phyloP scores from a whole-genome alignment of 192 early-diverging fungal species.

The Obelidium mucronatum region DNA sequence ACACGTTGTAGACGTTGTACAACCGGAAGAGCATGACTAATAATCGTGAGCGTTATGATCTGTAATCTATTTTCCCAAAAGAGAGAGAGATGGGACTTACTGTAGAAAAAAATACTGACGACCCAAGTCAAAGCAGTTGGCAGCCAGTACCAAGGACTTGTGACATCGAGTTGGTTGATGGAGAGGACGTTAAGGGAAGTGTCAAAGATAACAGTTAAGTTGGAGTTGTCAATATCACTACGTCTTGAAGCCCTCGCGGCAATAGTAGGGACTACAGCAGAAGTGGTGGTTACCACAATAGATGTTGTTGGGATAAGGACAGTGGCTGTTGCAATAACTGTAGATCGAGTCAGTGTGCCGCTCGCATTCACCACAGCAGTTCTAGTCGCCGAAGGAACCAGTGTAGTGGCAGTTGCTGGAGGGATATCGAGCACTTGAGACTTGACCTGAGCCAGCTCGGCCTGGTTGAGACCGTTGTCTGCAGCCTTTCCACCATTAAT shows the following conservation, averaged over 20 bases:
- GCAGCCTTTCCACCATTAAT: slow-evolving; percentile 22
- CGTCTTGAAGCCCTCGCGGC: not conserved
- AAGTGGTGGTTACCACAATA: too few species aligned
- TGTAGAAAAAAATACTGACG: slow-evolving; percentile 40
- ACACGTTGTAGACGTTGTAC: slow-evolving; percentile 42
- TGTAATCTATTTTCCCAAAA: not conserved
- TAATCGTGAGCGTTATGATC: not conserved
- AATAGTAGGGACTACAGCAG: not conserved
- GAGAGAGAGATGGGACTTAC: slow-evolving; percentile 23
- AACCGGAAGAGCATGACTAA: slow-evolving; percentile 44
- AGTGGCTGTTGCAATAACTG: slow-evolving; percentile 9
- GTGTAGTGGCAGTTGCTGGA: not conserved
- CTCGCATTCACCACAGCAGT: not conserved
- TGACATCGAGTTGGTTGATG: slow-evolving; percentile 36
- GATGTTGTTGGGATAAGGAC: not conserved
- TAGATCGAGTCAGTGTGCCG: not conserved
- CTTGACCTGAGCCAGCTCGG: not conserved
- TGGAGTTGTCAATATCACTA: slow-evolving; percentile 33
- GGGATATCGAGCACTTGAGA: not conserved
- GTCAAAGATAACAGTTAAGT: slow-evolving; percentile 36
- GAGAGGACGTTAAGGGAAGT: slow-evolving; percentile 38
- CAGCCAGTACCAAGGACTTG: slow-evolving; percentile 44
- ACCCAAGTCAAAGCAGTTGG: slow-evolving; percentile 44
- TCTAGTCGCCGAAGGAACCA: not conserved
- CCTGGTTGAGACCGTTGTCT: slow-evolving; percentile 13